A percentile compares a stretch with the other conserved stretches of the same genome.
Evolutionary conservation across 1,139 yeast genomes (phyloP).

Genomic region (Candida labiduridarum): DNA sequence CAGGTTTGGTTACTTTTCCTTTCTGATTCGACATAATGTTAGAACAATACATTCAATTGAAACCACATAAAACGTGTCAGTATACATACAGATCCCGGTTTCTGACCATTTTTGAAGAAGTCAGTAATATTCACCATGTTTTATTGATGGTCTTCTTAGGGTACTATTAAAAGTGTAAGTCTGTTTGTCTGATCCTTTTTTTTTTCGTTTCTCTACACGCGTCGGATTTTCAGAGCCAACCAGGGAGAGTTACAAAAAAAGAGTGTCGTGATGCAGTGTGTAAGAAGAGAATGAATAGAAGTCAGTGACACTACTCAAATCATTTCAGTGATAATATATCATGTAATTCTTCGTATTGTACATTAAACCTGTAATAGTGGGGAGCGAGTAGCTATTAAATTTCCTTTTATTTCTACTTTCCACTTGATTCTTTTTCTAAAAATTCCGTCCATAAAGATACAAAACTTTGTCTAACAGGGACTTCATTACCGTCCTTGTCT

Average conservation of each 20-base stretch:
- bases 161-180: background rate
- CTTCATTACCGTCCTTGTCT: slow-evolving; percentile 19
- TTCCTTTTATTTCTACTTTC: slow-evolving; percentile 19
- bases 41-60: slow-evolving; percentile 1
- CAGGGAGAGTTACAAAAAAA: too few species aligned
- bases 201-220: slow-evolving; percentile 1
- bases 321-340: background rate
- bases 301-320: too few species aligned
- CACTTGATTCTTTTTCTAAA: slow-evolving; percentile 70
- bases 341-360: background rate
- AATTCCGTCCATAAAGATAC: slow-evolving; percentile 90
- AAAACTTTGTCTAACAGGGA: slow-evolving; percentile 62
- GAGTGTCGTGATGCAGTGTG: too few species aligned
- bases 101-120: slow-evolving; percentile 9
- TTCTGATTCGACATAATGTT: slow-evolving; percentile 1
- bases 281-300: too few species aligned
- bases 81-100: slow-evolving; percentile 9
- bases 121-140: slow-evolving; percentile 15
- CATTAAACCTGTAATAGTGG: slow-evolving; percentile 1
- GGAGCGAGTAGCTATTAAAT: background rate
- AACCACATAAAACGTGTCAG: background rate
- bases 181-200: background rate
- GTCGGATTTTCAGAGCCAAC: background rate
- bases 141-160: background rate
- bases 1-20: slow-evolving; percentile 6